Conservation (phyloP, 2,329 filamentous ascomycete genomes). For the Hymenotorrendiella dingleyae region DNA sequence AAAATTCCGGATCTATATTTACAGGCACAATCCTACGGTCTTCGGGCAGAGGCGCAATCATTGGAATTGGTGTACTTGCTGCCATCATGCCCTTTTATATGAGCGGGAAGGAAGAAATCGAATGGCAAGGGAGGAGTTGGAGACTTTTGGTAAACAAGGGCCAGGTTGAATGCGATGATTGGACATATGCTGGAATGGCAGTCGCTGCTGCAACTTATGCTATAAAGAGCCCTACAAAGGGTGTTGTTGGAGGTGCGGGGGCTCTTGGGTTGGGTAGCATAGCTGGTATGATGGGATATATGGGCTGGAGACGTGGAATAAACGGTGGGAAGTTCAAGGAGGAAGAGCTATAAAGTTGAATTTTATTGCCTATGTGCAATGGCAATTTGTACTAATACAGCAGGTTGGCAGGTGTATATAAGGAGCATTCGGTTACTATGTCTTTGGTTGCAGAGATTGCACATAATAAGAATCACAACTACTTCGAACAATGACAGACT, state of each 20-base stretch:
- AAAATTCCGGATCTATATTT: conserved; percentile 20
- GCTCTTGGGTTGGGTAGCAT: conserved; percentile 43
- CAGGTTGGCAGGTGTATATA: no score
- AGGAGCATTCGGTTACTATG: no score
- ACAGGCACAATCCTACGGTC: conserved; percentile 38
- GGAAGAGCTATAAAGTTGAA: not conserved
- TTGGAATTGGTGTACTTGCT: conserved; percentile 40
- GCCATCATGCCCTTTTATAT: conserved; percentile 44
- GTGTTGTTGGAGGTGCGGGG: conserved; percentile 33
- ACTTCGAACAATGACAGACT: no score
- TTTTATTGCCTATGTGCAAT: no score
- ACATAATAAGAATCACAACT: no score
- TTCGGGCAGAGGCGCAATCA: conserved; percentile 39
- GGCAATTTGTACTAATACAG: not conserved
- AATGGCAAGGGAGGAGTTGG: conserved; percentile 61
- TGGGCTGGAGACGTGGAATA: conserved; percentile 45
- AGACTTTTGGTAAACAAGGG: conserved; percentile 51
- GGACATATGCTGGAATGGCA: conserved; percentile 41
- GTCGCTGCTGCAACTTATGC: conserved; percentile 31
- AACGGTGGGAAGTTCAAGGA: conserved; percentile 32
- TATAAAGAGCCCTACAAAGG: conserved; percentile 16
- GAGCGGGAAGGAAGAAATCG: conserved; percentile 50
- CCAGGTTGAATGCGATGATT: conserved; percentile 53
- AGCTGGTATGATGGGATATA: conserved; percentile 42
- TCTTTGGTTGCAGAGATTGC: no score